Evolutionary conservation across 2,329 filamentous ascomycete genomes (phyloP), one percentile per base, ranked within the genome.

Genomic region (Penicillium decumbens): DNA sequence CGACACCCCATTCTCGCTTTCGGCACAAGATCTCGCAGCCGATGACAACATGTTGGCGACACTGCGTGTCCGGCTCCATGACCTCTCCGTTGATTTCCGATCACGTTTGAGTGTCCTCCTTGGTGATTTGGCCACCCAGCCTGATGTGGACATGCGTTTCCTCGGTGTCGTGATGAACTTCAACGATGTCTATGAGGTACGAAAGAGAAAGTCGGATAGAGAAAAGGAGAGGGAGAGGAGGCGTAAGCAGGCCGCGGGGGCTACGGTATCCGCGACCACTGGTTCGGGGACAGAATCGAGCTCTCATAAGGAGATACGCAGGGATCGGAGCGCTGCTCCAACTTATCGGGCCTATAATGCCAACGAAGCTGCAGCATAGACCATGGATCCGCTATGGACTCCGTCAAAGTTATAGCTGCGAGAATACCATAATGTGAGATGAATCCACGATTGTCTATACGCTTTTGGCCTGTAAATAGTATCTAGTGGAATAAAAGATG

Each of bases 131-230:
- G 87, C 89, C 7, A 92, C 95, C 72, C 92, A 97, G 71, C 86
- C 90, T 0, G 93, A 98, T 68, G 85, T 91, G 44, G 93, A 98
- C 69, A 89, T 98, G 84, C 80, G 92, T 47, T 97, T 97, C 76
- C 74, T 98, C 58, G 93, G 89, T 33, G 90, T 97, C 41, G 88
- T 93, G 35, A 97, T 98, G 89, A 98, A 97, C 72, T 98, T 97
- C 72, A 98, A 98, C 71, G 92, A 97, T 67, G 88, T 95, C 24
- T 97, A 97, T 70, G 82, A 88, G 70, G 81, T 84, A 62, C 80
- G 84, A 67, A 83, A 84, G 72, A 73, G 79, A 50, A 64, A 67
- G 32, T 62, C 65, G 15, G 70, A 68, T 33, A 70, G 59, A 45
- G 64, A 69, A 40, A 65, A 56, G 43, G 55, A 59, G 35, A 58